Base-by-base conservation (phyloP, 2,329 filamentous ascomycete species). In the Pseudogymnoascus sp. region DNA sequence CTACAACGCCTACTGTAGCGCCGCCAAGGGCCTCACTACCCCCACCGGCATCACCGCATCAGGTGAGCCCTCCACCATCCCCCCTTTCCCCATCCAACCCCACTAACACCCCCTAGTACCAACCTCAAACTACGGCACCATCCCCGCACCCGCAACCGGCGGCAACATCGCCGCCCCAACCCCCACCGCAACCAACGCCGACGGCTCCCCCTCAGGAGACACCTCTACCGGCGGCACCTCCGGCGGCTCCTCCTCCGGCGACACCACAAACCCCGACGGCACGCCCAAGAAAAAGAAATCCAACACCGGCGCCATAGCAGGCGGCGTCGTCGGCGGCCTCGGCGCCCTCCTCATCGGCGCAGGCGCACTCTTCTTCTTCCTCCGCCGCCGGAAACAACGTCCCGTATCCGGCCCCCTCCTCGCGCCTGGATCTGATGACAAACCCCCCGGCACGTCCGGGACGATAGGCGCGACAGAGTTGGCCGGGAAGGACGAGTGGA, bases 1-100 rank as follows among this genome's bases (percentile, higher is more conserved):
- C 0, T 79, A 78, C 64, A 72, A 77, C 43, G 72, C 75, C 50
- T 84, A 83, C 67, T 84, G 81, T 68, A 80, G 76, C 62, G 82
- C 81, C 3, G 82, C 78, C 0, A 74, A 74, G 60, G 76, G 72
- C 22, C 68, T 79, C 40, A 74, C 77, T 0, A 73, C 68, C 0
- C 73, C 78, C 4, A 73, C 74, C 0, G 78, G 77, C 0, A 74
- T 82, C 2, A 75, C 73, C 2, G 75, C 77, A 14, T 79, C 80
- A 0, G 68, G 68, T 70, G 60, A 61, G 73, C 70, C 66, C 14
- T 66, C 24, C 11, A 8, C 33, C 7, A 1, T 16, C 8, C 4
- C 26, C 14, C 6, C 14, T 6, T 28, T 50, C 5, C 14, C 14
- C 8, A 7, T 16, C 26, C 8, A 53, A 24, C 24, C 26, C 8